Percentiles rank a stretch among this genome's conserved stretches.
Conservation (phyloP, 495 filamentous ascomycete species). For the Chaetomium cochliodes region DNA sequence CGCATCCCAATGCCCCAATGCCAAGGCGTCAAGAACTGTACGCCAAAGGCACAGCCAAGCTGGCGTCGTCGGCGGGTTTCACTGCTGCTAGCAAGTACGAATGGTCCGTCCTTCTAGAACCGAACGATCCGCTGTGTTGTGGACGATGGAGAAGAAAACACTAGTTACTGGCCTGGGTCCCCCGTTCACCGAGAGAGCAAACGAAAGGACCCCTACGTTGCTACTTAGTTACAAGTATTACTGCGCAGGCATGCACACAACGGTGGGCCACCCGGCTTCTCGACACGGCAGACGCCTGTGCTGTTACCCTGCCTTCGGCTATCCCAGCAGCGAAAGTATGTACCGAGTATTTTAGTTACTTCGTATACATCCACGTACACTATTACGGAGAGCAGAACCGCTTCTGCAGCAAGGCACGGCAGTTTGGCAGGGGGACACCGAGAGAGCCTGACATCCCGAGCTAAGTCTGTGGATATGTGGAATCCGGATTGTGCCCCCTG, state of each 20-base stretch:
- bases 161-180: too few relatives aligned
- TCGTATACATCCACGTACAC: too few relatives aligned
- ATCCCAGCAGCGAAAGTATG: conserved; percentile 1
- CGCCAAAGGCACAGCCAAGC: not conserved
- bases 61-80: not conserved
- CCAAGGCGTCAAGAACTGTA: not conserved
- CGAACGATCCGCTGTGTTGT: not conserved
- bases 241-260: not conserved
- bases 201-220: not conserved
- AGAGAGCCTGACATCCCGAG: conserved; percentile 3
- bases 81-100: not conserved
- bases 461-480: conserved; percentile 1
- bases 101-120: not conserved
- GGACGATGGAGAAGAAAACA: not conserved
- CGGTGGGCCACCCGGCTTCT: too few relatives aligned
- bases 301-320: not conserved
- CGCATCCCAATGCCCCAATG: not conserved
- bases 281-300: too few relatives aligned
- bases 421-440: conserved; percentile 9
- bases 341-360: not conserved
- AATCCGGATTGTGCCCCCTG: conserved; percentile 12
- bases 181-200: not conserved
- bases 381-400: not conserved
- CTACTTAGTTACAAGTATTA: not conserved
- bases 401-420: conserved; percentile 7